Base-by-base conservation (phyloP, 129 eudicot genomes). In the Escallonia rubra region DNA sequence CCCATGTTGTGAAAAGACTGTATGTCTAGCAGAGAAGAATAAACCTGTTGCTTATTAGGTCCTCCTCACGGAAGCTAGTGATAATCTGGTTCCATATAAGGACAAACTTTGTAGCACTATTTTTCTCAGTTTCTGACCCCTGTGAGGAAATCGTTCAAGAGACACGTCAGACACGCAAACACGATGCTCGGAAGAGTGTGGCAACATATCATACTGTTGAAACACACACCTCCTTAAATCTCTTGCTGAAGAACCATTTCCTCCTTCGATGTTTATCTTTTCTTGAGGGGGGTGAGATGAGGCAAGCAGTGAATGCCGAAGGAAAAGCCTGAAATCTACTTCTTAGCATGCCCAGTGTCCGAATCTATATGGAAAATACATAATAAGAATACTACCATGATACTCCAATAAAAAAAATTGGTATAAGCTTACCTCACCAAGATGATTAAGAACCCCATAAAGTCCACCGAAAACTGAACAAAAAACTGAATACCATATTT, bases 401-500 rank as follows among this genome's bases (percentile, higher is more conserved):
- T 74, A 52, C 8, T 65, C 54, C 7, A 4, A 6, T 23, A 23
- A 23, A 23, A 52, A 67, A 59, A 68, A 13, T 59, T 23, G 12
- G 60, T 51, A 65, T 69, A 7, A 23, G 44, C 75, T 72, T 68
- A 94, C 99, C 85, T 94, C 99, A 72, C 99, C 99, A 72, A 94
- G 96, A 85, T 87, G 99, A 79, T 84, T 85, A 58, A 94, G 64
- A 76, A 85, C 79, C 50, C 99, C 99, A 63, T 82, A 86, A 38
- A 94, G 58, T 57, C 99, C 97, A 66, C 99, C 99, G 76, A 89
- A 94, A 43, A 89, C 68, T 42, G 99, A 68, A 76, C 95, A 94
- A 62, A 82, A 89, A 67, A 94, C 93, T 61, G 99, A 89, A 81
- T 94, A 94, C 99, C 99, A 94, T 59, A 94, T 94, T 67, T 94